phyloP scores from a whole-genome alignment of 108 stramenopile species.

The Skeletonema costatum region DNA sequence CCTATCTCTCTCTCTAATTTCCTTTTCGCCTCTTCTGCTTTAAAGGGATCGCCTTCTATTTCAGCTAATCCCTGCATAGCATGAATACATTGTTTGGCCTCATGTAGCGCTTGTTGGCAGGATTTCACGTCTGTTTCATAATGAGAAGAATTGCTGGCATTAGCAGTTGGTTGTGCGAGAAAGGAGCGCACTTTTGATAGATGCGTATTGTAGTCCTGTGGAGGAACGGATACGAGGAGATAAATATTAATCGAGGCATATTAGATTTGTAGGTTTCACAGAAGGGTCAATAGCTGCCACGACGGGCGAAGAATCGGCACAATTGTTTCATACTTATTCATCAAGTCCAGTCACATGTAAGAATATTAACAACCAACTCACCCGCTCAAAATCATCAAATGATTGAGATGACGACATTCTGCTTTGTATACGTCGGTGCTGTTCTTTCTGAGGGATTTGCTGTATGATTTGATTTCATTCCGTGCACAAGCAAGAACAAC shows the following conservation, averaged over 20 bases:
- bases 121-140: slow-evolving; percentile 1
- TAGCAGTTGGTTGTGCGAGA: slow-evolving; percentile 50
- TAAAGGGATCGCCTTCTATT: slow-evolving; percentile 71
- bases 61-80: slow-evolving; percentile 83
- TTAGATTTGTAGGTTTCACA: background rate
- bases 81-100: slow-evolving; percentile 65
- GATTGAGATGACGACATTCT: slow-evolving; percentile 39
- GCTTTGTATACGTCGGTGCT: too few species aligned
- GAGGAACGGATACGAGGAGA: background rate
- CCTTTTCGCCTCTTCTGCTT: slow-evolving; percentile 59
- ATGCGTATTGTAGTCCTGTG: slow-evolving; percentile 70
- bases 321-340: too few species aligned
- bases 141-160: background rate
- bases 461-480: too few species aligned
- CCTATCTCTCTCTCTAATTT: slow-evolving; percentile 67
- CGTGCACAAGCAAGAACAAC: too few species aligned
- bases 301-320: background rate
- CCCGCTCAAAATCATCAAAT: slow-evolving; percentile 67
- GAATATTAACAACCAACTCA: slow-evolving; percentile 22
- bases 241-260: background rate
- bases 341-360: too few species aligned
- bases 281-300: background rate
- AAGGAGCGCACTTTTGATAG: slow-evolving; percentile 70
- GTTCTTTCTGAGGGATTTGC: too few species aligned
- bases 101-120: slow-evolving; percentile 60